These are phyloP conservation scores for Saccharomycopsis oosterbeekiorum DNA, from an alignment of 805 yeast genomes.

Conservation along the genomic window DNA sequence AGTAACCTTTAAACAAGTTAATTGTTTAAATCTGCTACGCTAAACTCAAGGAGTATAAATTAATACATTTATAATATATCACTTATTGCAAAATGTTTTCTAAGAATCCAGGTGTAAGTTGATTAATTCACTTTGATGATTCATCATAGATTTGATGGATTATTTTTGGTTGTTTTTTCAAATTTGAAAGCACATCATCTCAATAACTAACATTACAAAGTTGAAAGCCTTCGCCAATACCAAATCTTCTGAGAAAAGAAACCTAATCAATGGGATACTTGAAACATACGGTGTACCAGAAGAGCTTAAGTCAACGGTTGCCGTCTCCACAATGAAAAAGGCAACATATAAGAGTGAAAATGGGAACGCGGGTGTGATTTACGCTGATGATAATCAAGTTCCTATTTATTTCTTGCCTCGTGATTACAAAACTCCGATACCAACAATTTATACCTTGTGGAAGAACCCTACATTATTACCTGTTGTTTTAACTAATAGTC, in stretches of 20 bases:
- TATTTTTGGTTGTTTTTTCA: too few relatives aligned
- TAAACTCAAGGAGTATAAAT: neutral
- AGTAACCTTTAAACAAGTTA: too few relatives aligned
- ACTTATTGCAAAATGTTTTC: conserved; percentile 34
- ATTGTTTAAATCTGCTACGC: too few relatives aligned
- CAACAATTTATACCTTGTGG: conserved; percentile 72
- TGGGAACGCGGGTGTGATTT: conserved; percentile 51
- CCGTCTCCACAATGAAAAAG: conserved; percentile 36
- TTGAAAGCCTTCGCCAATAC: conserved; percentile 70
- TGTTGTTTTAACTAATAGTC: conserved; percentile 56
- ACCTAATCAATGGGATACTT: conserved; percentile 36
- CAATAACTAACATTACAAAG: conserved; percentile 20
- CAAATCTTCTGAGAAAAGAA: conserved; percentile 71
- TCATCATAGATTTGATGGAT: neutral
- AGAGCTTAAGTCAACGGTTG: conserved; percentile 21
- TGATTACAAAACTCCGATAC: conserved; percentile 42
- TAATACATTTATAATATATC: neutral
- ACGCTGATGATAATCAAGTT: conserved; percentile 48
- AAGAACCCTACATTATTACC: conserved; percentile 58
- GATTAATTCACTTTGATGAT: neutral
- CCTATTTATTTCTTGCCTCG: conserved; percentile 68
- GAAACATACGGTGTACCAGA: conserved; percentile 32
- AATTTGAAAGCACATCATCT: too few relatives aligned
- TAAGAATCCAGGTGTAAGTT: conserved; percentile 36
- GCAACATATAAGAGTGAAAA: conserved; percentile 49